Base-by-base conservation (phyloP, 208 protist genomes). In the Wallacemonas collosoma region DNA sequence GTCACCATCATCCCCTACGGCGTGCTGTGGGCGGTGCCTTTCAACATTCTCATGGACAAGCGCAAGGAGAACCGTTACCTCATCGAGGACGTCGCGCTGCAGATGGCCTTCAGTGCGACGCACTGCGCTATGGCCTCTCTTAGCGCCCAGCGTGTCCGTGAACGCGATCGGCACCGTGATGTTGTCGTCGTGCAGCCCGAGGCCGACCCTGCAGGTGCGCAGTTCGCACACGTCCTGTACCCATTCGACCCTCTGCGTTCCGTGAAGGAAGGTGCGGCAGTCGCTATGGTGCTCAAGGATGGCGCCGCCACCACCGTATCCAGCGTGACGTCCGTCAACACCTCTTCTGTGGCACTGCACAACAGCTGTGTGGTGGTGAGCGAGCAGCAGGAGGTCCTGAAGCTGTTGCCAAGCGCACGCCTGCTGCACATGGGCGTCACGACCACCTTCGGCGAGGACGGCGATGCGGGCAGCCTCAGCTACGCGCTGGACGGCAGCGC, bases 1-100 rank as follows among this genome's bases (percentile, higher is more conserved):
- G 71, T 95, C 14, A 97, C 92, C 36, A 71, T 98, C 48, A 87
- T 98, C 48, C 94, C 94, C 1, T 82, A 81, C 14, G 89, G 85
- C 43, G 11, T 51, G 68, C 54, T 98, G 36, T 95, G 92, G 89
- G 45, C 84, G 35, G 85, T 98, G 56, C 94, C 94, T 11, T 98
- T 93, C 76, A 85, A 94, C 68, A 88, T 90, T n/a, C 77, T 98
- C 54, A 86, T 97, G 67, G 82, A 85, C 54, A 65, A 76, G 7
- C 81, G 87, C 61, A 80, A 61, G 35, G 71, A 76, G n/a, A 71
- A 91, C 35, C 78, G 84, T 12, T 98, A 88, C 79, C 72, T 95
- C 39, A 77, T 96, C 43, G 94, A 98, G 75, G 81, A 91, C 61
- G 82, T 87, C 50, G 85, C 89, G 0, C 44, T 97, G 40, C 94